Evolutionary conservation across 2,329 filamentous ascomycete species (phyloP).

Genomic region (Zalaria sp.): DNA sequence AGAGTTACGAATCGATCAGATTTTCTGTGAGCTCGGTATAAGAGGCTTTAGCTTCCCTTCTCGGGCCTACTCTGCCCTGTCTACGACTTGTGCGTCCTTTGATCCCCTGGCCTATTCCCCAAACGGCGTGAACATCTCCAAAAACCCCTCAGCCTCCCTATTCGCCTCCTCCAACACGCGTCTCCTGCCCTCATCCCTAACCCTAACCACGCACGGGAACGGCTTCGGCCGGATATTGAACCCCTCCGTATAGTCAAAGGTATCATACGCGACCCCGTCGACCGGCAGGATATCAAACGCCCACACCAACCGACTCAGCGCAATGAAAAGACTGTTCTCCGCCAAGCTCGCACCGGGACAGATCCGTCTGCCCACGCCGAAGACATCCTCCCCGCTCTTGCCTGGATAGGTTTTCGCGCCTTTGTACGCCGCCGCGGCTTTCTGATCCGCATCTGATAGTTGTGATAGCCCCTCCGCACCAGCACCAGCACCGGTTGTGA

Average conservation of each 20-base stretch:
- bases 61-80: too few relatives aligned
- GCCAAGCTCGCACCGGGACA: constrained; percentile 23
- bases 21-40: too few relatives aligned
- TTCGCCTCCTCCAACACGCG: constrained; percentile 17
- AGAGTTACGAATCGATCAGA: too few relatives aligned
- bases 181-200: constrained; percentile 18
- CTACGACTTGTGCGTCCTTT: too few relatives aligned
- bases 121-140: constrained; percentile 23
- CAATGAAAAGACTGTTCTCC: constrained; percentile 21
- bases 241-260: constrained; percentile 25
- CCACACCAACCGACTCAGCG: constrained; percentile 20
- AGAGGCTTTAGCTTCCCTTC: too few relatives aligned
- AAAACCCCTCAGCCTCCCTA: constrained; percentile 14
- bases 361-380: constrained; percentile 19
- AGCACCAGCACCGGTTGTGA: constrained; percentile 14
- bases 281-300: constrained; percentile 17
- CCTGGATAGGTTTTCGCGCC: constrained; percentile 22
- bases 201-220: constrained; percentile 20
- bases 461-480: neutral
- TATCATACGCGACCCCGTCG: constrained; percentile 21
- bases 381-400: constrained; percentile 28
- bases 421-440: constrained; percentile 14
- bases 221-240: constrained; percentile 24
- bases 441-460: constrained; percentile 15
- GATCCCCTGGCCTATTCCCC: neutral